A percentile compares a stretch with the other conserved stretches of the same genome.
Evolutionary conservation across 139 green algal species (phyloP).

Genomic region (Chlorella sp.): DNA sequence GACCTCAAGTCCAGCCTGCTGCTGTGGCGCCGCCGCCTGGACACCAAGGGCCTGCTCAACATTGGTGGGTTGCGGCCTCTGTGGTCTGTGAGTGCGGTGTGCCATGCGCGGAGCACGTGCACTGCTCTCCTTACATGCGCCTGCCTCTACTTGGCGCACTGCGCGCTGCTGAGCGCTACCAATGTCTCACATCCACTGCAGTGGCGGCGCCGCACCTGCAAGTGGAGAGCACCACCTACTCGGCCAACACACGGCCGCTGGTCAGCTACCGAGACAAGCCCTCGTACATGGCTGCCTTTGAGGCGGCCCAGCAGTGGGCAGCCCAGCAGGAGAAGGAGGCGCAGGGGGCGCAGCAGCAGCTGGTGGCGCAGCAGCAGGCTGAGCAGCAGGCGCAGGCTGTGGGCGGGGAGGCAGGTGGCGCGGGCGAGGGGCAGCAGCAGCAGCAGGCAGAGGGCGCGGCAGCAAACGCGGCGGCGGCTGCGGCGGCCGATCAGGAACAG

Average conservation of each 20-base stretch:
- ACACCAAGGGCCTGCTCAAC: conserved; percentile 79
- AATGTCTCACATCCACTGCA: conserved; percentile 11
- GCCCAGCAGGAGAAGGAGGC: conserved; percentile 27
- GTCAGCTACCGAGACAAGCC: conserved; percentile 22
- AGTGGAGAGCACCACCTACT: conserved; percentile 40
- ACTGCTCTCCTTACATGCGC: background rate
- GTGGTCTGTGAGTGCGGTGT: too few species aligned
- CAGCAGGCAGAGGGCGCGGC: background rate
- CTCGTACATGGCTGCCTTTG: background rate
- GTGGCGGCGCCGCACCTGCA: conserved; percentile 72
- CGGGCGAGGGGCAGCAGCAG: background rate
- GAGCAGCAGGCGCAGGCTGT: background rate
- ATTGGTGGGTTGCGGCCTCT: background rate
- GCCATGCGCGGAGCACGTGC: too few species aligned
- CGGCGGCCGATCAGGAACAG: background rate
- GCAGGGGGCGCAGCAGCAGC: background rate
- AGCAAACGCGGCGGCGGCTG: too few species aligned
- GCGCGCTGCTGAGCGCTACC: too few species aligned
- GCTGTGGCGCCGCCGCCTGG: conserved; percentile 68
- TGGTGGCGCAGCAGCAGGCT: conserved; percentile 5
- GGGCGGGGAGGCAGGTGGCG: background rate
- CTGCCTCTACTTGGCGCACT: too few species aligned
- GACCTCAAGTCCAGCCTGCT: conserved; percentile 58
- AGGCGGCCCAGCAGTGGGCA: conserved; percentile 8
- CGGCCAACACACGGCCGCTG: conserved; percentile 1